Percentiles rank a stretch among this genome's conserved stretches.
Evolutionary conservation across 352 stramenopile genomes (phyloP).

Genomic region (Phytophthora pinifolia): DNA sequence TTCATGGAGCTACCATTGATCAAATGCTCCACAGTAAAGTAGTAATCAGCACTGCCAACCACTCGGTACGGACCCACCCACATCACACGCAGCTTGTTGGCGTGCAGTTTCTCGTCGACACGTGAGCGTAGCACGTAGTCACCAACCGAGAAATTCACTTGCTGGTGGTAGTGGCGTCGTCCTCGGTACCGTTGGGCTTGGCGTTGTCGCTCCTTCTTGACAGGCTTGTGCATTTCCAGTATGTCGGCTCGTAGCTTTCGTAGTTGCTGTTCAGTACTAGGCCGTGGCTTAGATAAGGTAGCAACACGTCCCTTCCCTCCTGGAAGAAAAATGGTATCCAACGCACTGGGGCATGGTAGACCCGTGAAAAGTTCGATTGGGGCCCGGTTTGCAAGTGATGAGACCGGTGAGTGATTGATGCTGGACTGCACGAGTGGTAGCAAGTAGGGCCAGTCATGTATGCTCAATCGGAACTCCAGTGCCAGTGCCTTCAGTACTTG

Average conservation of each 20-base stretch:
- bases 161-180: not conserved
- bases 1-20: slow-evolving; percentile 5
- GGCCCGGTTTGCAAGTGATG: not conserved
- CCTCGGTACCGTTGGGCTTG: not conserved
- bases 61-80: slow-evolving; percentile 36
- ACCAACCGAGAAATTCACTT: slow-evolving; percentile 21
- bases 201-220: not conserved
- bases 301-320: not conserved
- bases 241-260: not conserved
- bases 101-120: slow-evolving; percentile 9
- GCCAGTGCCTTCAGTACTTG: not conserved
- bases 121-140: slow-evolving; percentile 32
- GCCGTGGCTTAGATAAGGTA: not conserved
- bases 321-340: not conserved
- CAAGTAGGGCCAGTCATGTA: not conserved
- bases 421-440: not conserved
- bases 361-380: not conserved
- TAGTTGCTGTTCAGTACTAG: not conserved
- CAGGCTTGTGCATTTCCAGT: slow-evolving; percentile 14
- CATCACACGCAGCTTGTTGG: slow-evolving; percentile 26
- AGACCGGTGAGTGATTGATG: not conserved
- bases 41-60: slow-evolving; percentile 12
- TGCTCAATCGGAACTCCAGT: not conserved
- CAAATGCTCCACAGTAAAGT: slow-evolving; percentile 15
- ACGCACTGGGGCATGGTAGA: not conserved